Conservation (phyloP, 768 basidiomycete species). For the Antrodiella citrinella region DNA sequence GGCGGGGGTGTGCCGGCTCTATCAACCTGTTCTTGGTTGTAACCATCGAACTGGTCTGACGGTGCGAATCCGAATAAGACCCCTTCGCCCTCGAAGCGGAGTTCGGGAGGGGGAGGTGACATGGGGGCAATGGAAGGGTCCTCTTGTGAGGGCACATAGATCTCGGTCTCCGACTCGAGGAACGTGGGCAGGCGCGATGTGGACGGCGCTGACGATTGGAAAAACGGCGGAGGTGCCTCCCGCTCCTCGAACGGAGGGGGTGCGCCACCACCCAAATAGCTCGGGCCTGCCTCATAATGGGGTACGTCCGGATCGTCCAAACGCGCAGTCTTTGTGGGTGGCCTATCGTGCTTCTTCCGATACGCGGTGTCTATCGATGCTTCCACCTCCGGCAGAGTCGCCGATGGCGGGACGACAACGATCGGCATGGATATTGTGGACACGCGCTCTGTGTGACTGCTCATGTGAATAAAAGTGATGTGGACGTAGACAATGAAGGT, state of each 20-base stretch:
- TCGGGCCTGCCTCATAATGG: conserved; percentile 69
- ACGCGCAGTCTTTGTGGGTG: conserved; percentile 63
- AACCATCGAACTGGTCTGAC: conserved; percentile 75
- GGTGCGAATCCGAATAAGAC: conserved; percentile 62
- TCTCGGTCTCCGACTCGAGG: conserved; percentile 40
- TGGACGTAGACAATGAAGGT: conserved; percentile 68
- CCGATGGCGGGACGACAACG: conserved; percentile 62
- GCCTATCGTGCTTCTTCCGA: conserved; percentile 82
- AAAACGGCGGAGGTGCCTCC: conserved; percentile 71
- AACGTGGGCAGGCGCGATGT: conserved; percentile 23
- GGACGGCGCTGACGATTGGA: conserved; percentile 20
- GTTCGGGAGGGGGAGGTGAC: conserved; percentile 21
- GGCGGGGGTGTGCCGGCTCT: conserved; percentile 66
- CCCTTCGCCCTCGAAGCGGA: conserved; percentile 65
- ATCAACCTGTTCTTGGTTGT: conserved; percentile 45
- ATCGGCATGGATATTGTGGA: conserved; percentile 63
- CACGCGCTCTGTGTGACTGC: conserved; percentile 58
- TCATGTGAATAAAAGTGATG: conserved; percentile 69
- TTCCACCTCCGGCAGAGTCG: conserved; percentile 76
- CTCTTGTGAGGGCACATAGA: conserved; percentile 48
- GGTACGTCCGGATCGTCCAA: conserved; percentile 65
- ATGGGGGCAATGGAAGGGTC: conserved; percentile 29
- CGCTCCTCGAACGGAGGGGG: conserved; percentile 84
- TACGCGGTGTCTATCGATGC: conserved; percentile 66
- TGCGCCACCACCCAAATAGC: conserved; percentile 48